phyloP scores from a whole-genome alignment of 306 rosid species.

The Spatholobus suberectus region DNA sequence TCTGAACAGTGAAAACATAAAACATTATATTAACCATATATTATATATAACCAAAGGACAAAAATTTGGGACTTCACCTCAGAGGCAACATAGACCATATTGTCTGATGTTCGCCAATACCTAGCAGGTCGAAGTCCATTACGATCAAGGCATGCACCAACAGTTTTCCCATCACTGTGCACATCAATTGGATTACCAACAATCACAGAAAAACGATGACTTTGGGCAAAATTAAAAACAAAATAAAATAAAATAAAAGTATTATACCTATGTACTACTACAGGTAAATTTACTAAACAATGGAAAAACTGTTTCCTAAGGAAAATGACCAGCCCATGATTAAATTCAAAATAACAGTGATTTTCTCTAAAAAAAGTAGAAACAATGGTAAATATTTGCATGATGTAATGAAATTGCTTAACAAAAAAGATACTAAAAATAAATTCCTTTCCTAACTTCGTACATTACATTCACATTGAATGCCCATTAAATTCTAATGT shows the following conservation, averaged over 20 bases:
- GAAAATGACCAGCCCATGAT: conserved; percentile 20
- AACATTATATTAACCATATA: conserved; percentile 37
- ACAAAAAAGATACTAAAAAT: conserved; percentile 7
- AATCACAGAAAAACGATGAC: conserved; percentile 37
- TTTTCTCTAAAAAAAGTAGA: conserved; percentile 3
- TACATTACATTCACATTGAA: conserved; percentile 12
- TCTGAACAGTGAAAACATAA: conserved; percentile 34
- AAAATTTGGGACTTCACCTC: conserved; percentile 73
- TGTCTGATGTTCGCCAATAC: conserved; percentile 98
- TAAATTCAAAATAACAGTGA: conserved; percentile 27
- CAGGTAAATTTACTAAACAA: conserved; percentile 12
- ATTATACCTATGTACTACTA: neutral
- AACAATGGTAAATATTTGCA: neutral
- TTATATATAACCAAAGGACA: conserved; percentile 18
- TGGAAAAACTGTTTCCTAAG: conserved; percentile 1
- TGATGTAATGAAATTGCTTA: conserved; percentile 6
- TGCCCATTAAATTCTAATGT: neutral
- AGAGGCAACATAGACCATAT: conserved; percentile 97
- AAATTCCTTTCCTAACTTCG: conserved; percentile 19
- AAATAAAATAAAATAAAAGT: neutral
- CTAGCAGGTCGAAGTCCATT: conserved; percentile 99
- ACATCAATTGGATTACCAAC: conserved; percentile 43
- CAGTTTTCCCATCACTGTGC: conserved; percentile 96
- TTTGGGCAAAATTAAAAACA: conserved; percentile 3
- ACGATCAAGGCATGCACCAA: conserved; percentile 98